Conservation (phyloP, 2,329 filamentous ascomycete species). For the Ophiosphaerella herpotricha region DNA sequence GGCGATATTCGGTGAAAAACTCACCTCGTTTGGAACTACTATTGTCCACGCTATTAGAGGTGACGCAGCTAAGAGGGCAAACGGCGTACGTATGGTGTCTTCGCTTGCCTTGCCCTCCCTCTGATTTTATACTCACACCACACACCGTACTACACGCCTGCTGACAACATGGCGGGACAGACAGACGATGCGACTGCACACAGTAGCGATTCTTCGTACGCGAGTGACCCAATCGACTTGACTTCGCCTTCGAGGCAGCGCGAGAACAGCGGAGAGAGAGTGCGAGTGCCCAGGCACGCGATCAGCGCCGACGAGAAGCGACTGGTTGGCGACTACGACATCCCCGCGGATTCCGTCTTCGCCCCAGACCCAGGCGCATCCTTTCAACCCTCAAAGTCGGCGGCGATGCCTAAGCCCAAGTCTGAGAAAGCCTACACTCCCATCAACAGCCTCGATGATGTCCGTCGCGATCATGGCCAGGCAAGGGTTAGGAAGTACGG, state of each 20-base stretch:
- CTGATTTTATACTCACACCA: too few species aligned
- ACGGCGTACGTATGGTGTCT: slow-evolving; percentile 10
- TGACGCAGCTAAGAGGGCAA: slow-evolving; percentile 1
- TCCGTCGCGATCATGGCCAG: background rate
- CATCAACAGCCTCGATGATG: slow-evolving; percentile 4
- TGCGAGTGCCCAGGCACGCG: too few species aligned
- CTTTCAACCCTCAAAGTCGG: background rate
- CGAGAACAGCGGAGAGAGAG: too few species aligned
- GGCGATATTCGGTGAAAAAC: too few species aligned
- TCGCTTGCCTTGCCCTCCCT: background rate
- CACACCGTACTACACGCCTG: too few species aligned
- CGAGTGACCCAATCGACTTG: slow-evolving; percentile 9
- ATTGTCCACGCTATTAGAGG: background rate
- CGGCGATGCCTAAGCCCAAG: slow-evolving; percentile 11
- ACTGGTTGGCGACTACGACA: slow-evolving; percentile 18
- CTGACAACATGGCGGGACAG: slow-evolving; percentile 24
- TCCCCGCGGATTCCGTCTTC: slow-evolving; percentile 22
- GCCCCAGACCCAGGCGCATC: slow-evolving; percentile 13
- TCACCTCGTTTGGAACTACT: background rate
- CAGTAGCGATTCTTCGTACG: background rate
- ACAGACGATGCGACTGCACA: slow-evolving; percentile 20
- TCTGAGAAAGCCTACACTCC: background rate
- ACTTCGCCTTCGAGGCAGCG: slow-evolving; percentile 10
- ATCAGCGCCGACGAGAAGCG: slow-evolving; percentile 17
- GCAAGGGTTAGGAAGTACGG: slow-evolving; percentile 18